Conservation (phyloP, 306 rosid genomes). For the Castanopsis chinensis region DNA sequence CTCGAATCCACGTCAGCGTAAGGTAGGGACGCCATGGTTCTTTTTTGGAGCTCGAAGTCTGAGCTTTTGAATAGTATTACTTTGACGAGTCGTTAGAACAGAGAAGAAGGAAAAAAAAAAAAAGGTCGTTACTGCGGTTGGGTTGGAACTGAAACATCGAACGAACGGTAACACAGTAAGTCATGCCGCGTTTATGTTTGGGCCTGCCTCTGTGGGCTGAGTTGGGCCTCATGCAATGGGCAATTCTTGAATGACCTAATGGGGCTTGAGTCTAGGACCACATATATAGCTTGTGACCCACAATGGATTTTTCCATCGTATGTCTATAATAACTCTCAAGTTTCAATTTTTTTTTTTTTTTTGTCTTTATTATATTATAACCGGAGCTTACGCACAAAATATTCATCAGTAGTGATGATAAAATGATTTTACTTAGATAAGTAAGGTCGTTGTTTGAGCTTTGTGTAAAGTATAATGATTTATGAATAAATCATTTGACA, state of each 20-base stretch:
- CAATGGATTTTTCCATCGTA: too few species aligned
- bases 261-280: neutral
- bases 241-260: neutral
- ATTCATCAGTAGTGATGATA: too few species aligned
- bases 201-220: neutral
- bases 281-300: too few species aligned
- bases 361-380: too few species aligned
- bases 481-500: too few species aligned
- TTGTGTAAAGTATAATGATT: too few species aligned
- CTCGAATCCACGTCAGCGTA: slow-evolving; percentile 54
- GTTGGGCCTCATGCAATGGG: neutral
- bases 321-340: too few species aligned
- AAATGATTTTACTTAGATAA: too few species aligned
- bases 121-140: neutral
- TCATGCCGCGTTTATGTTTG: neutral
- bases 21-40: slow-evolving; percentile 47
- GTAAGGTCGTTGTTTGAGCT: too few species aligned
- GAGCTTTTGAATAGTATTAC: neutral
- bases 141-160: neutral
- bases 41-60: neutral
- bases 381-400: too few species aligned
- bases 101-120: neutral
- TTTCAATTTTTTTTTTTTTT: too few species aligned
- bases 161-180: neutral
- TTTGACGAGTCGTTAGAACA: neutral